Conservation (phyloP, 1,284 basidiomycete species). For the Amylostereum areolatum region DNA sequence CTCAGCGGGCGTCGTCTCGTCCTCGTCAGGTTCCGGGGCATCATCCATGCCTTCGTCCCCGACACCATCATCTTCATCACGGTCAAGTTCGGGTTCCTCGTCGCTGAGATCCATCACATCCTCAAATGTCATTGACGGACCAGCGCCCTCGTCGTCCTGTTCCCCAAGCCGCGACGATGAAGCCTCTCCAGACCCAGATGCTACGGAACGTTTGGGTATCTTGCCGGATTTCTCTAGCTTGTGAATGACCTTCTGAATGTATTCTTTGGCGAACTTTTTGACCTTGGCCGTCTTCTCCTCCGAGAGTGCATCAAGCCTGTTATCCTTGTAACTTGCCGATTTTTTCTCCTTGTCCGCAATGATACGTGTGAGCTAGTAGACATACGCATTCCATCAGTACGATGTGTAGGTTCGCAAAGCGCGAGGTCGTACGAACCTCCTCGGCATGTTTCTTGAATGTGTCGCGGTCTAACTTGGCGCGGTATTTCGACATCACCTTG, state of each 20-base stretch:
- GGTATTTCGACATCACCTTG: conserved; percentile 86
- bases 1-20: conserved; percentile 22
- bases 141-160: conserved; percentile 5
- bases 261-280: conserved; percentile 92
- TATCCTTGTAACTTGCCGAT: conserved; percentile 67
- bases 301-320: conserved; percentile 68
- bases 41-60: conserved; percentile 11
- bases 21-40: conserved; percentile 16
- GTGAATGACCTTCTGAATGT: conserved; percentile 62
- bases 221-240: conserved; percentile 44
- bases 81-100: conserved; percentile 16
- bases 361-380: conserved; percentile 61
- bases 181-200: conserved; percentile 2
- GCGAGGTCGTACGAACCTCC: conserved; percentile 51
- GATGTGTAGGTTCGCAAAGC: background rate
- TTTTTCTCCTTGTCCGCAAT: conserved; percentile 94
- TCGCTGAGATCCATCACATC: conserved; percentile 19
- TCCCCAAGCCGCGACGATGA: conserved; percentile 14
- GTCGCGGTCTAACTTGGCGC: conserved; percentile 75
- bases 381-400: background rate
- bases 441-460: conserved; percentile 94
- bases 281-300: conserved; percentile 89
- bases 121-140: conserved; percentile 14
- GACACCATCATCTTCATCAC: conserved; percentile 16
- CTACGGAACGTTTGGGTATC: conserved; percentile 9